These are phyloP conservation scores for Acacia crassicarpa DNA, from an alignment of 306 rosid species.

Conservation along the genomic window DNA sequence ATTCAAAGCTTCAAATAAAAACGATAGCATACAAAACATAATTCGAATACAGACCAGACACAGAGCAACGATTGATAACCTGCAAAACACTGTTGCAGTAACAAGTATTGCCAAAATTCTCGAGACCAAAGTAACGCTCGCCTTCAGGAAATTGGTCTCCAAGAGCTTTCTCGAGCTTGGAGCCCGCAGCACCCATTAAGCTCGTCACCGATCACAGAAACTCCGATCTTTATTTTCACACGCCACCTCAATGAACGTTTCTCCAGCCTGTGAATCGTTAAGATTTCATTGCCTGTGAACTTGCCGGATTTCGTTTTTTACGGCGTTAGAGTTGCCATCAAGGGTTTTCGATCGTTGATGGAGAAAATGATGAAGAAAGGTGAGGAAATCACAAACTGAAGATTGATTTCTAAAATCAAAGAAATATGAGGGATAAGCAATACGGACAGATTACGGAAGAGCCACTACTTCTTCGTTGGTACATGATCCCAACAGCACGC, in stretches of 20 bases:
- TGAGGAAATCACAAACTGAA: not conserved
- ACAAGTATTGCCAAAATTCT: constrained; percentile 97
- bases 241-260: constrained; percentile 20
- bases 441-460: not conserved
- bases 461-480: not conserved
- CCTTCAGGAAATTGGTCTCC: constrained; percentile 99
- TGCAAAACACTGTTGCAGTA: constrained; percentile 98
- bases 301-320: not conserved
- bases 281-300: constrained; percentile 32
- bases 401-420: not conserved
- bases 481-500: constrained; percentile 10
- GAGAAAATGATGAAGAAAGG: constrained; percentile 1
- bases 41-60: not conserved
- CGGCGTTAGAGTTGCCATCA: constrained; percentile 8
- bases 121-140: constrained; percentile 94
- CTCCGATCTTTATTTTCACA: constrained; percentile 51
- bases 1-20: not conserved
- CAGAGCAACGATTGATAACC: constrained; percentile 33
- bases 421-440: not conserved
- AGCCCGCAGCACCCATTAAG: constrained; percentile 93
- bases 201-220: constrained; percentile 32
- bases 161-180: constrained; percentile 97
- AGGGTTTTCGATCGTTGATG: constrained; percentile 34
- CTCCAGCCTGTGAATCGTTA: constrained; percentile 29
- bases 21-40: not conserved